A percentile compares a stretch with the other conserved stretches of the same genome.
phyloP scores from a whole-genome alignment of 2,329 filamentous ascomycete species.

The Macroventuria anomochaeta region DNA sequence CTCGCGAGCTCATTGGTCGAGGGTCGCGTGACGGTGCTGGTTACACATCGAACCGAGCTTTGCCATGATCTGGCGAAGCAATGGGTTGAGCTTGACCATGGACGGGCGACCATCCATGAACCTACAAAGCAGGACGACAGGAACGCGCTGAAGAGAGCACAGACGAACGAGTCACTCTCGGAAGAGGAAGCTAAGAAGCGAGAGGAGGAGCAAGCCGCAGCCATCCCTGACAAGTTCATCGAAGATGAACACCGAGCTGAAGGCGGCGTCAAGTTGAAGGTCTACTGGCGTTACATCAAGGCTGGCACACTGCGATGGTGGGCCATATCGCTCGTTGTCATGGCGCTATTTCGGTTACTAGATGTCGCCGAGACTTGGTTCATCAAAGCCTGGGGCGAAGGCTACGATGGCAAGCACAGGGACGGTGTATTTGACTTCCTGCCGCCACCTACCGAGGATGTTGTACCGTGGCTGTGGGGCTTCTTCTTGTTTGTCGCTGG shows the following conservation, averaged over 20 bases:
- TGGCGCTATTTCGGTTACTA: constrained; percentile 68
- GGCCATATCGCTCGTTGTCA: constrained; percentile 67
- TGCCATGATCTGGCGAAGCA: constrained; percentile 76
- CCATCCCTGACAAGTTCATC: constrained; percentile 75
- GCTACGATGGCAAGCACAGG: constrained; percentile 59
- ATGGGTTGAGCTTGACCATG: constrained; percentile 71
- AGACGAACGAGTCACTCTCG: constrained; percentile 47
- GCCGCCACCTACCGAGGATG: constrained; percentile 70
- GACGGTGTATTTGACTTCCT: constrained; percentile 55
- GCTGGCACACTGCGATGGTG: constrained; percentile 80
- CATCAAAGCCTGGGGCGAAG: constrained; percentile 85
- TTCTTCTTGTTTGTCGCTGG: constrained; percentile 66
- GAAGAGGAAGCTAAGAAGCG: constrained; percentile 47
- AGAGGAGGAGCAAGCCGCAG: constrained; percentile 54
- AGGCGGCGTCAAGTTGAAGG: constrained; percentile 74
- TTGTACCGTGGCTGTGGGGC: constrained; percentile 75
- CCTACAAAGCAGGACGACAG: constrained; percentile 54
- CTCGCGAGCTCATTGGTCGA: constrained; percentile 62
- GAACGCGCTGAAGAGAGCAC: constrained; percentile 50
- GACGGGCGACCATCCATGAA: constrained; percentile 56
- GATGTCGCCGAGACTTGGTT: constrained; percentile 78
- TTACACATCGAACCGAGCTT: constrained; percentile 72
- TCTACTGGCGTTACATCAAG: constrained; percentile 87
- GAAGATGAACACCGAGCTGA: constrained; percentile 77
- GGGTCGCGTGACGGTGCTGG: constrained; percentile 63